phyloP scores from a whole-genome alignment of 129 eudicot species.

The Oenanthe sinensis region DNA sequence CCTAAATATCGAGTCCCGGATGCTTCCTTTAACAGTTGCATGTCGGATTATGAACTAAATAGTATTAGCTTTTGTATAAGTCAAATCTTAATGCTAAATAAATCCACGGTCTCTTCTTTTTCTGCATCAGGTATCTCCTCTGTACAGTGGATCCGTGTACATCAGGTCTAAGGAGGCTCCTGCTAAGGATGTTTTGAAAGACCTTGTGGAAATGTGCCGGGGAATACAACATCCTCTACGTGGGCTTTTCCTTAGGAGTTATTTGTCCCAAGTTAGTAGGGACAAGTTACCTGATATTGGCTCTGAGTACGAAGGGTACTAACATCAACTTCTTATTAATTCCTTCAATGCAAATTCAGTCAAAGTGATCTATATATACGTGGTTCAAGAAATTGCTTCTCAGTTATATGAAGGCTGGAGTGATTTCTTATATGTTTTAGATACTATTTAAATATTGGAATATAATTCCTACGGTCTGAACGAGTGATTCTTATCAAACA shows the following conservation, averaged over 20 bases:
- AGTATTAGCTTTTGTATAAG: not conserved
- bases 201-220: slow-evolving; percentile 96
- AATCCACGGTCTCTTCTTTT: slow-evolving; percentile 13
- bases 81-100: not conserved
- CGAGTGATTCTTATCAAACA: not conserved
- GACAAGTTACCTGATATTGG: slow-evolving; percentile 95
- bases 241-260: slow-evolving; percentile 88
- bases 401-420: not conserved
- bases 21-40: not conserved
- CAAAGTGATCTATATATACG: not conserved
- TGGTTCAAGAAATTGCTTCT: slow-evolving; percentile 10
- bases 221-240: slow-evolving; percentile 95
- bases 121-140: slow-evolving; percentile 66
- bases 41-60: not conserved
- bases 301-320: slow-evolving; percentile 93
- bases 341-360: not conserved
- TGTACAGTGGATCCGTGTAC: slow-evolving; percentile 94
- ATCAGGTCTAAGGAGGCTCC: slow-evolving; percentile 92
- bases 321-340: not conserved
- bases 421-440: not conserved
- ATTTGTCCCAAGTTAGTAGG: slow-evolving; percentile 85
- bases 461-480: not conserved
- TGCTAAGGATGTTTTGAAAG: slow-evolving; percentile 89
- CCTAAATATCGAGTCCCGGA: not conserved
- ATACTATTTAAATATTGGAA: not conserved